These are phyloP conservation scores for Cubamyces lactineus DNA, from an alignment of 768 basidiomycete species.

Conservation along the genomic window DNA sequence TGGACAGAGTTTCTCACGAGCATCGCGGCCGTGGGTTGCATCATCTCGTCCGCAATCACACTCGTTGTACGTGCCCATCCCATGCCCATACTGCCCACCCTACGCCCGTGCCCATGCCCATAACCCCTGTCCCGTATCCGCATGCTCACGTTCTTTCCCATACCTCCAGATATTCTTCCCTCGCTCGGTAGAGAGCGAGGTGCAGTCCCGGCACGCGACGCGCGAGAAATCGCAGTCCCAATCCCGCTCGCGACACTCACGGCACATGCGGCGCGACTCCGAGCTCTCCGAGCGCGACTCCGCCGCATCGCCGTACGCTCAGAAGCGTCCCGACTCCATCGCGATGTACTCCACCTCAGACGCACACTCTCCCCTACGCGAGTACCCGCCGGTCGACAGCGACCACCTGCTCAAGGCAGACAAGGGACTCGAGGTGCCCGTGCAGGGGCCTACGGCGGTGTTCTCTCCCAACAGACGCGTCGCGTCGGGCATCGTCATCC, in stretches of 20 bases:
- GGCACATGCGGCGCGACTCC: conserved; percentile 17
- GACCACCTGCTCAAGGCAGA: conserved; percentile 2
- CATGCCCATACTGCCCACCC: not conserved
- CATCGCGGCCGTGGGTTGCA: conserved; percentile 58
- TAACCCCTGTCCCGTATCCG: too few species aligned
- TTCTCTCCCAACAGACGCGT: conserved; percentile 35
- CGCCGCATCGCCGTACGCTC: conserved; percentile 2
- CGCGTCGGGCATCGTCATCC: conserved; percentile 24
- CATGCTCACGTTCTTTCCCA: not conserved
- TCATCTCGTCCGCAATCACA: conserved; percentile 73
- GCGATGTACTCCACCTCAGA: conserved; percentile 11
- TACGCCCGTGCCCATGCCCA: too few species aligned
- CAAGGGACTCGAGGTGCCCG: not conserved
- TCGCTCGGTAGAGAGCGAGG: conserved; percentile 50
- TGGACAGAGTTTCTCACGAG: conserved; percentile 62
- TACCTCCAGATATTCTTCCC: conserved; percentile 79
- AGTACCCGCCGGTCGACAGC: conserved; percentile 9
- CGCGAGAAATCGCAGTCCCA: conserved; percentile 22
- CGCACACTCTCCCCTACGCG: conserved; percentile 5
- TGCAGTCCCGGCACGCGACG: conserved; percentile 29
- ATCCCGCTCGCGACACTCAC: conserved; percentile 8
- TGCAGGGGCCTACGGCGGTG: conserved; percentile 6
- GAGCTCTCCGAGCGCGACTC: conserved; percentile 20
- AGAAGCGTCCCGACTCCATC: conserved; percentile 7
- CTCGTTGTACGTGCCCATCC: conserved; percentile 55